Conservation (phyloP, 768 basidiomycete species). For the Pleurotus pulmonarius region DNA sequence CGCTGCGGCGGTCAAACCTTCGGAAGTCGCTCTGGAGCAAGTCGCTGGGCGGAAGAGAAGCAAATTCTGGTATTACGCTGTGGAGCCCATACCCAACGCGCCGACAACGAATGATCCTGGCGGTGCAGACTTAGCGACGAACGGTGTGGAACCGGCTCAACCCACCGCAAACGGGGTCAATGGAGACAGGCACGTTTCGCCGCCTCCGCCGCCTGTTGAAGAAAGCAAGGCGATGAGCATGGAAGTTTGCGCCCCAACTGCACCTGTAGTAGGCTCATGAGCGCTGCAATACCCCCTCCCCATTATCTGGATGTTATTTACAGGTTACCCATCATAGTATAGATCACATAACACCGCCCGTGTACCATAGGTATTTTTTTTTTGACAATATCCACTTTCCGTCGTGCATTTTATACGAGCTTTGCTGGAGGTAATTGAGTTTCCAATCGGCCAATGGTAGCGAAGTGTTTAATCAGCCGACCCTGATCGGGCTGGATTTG, state of each 20-base stretch:
- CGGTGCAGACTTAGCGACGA: conserved; percentile 5
- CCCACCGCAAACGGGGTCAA: conserved; percentile 4
- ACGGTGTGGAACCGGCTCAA: conserved; percentile 9
- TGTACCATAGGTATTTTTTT: neutral
- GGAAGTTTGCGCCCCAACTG: neutral
- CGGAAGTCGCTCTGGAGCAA: conserved; percentile 71
- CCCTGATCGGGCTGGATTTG: conserved; percentile 6
- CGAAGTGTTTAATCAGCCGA: neutral
- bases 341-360: neutral
- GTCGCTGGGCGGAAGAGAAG: conserved; percentile 80
- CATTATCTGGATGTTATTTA: neutral
- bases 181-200: neutral
- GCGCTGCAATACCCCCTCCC: neutral
- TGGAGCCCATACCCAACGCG: conserved; percentile 56
- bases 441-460: neutral
- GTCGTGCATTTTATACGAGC: too few relatives aligned
- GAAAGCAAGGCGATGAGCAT: neutral
- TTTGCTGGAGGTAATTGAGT: neutral
- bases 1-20: conserved; percentile 66
- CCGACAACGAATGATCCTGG: conserved; percentile 13
- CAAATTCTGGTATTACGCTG: conserved; percentile 87
- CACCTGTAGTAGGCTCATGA: conserved; percentile 2
- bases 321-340: neutral
- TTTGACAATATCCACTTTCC: neutral
- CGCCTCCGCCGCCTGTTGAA: neutral